Evolutionary conservation across 345 rosid genomes (phyloP).

Genomic region (Boechera divaricarpa): DNA sequence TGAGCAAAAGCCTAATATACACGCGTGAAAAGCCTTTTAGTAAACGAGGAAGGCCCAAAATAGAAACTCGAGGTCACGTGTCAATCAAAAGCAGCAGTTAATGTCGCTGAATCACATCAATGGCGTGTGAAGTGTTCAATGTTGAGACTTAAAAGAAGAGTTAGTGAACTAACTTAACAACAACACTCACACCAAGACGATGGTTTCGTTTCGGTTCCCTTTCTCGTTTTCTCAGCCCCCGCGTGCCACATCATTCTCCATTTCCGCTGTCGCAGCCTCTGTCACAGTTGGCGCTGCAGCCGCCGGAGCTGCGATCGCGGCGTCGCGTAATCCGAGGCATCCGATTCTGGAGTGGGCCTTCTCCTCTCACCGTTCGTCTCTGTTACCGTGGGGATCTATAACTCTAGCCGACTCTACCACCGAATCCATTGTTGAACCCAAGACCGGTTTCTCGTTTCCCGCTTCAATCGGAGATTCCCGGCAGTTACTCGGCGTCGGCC

Average conservation of each 20-base stretch:
- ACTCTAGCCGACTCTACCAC: slow-evolving; percentile 65
- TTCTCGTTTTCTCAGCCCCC: slow-evolving; percentile 82
- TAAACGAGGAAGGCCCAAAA: slow-evolving; percentile 23
- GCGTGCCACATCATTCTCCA: slow-evolving; percentile 44
- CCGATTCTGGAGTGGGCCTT: slow-evolving; percentile 51
- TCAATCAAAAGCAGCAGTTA: neutral
- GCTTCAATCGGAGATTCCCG: slow-evolving; percentile 56
- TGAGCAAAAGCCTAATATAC: neutral
- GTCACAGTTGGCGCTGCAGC: slow-evolving; percentile 49
- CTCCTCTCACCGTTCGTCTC: slow-evolving; percentile 46
- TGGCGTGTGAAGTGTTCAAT: slow-evolving; percentile 19
- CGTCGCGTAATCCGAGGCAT: slow-evolving; percentile 47
- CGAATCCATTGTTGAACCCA: slow-evolving; percentile 62
- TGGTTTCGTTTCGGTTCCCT: slow-evolving; percentile 84
- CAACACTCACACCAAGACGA: slow-evolving; percentile 27
- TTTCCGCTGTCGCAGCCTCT: slow-evolving; percentile 46
- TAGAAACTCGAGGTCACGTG: slow-evolving; percentile 25
- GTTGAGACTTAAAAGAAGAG: neutral
- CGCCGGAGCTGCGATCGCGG: slow-evolving; percentile 52
- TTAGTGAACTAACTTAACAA: slow-evolving; percentile 5
- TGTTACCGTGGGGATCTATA: slow-evolving; percentile 63
- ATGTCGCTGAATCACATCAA: slow-evolving; percentile 37
- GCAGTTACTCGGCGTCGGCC: slow-evolving; percentile 75
- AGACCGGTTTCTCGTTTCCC: slow-evolving; percentile 71
- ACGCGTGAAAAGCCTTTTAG: neutral